phyloP scores from a whole-genome alignment of 2,329 filamentous ascomycete species.

The Cercospora beticola region DNA sequence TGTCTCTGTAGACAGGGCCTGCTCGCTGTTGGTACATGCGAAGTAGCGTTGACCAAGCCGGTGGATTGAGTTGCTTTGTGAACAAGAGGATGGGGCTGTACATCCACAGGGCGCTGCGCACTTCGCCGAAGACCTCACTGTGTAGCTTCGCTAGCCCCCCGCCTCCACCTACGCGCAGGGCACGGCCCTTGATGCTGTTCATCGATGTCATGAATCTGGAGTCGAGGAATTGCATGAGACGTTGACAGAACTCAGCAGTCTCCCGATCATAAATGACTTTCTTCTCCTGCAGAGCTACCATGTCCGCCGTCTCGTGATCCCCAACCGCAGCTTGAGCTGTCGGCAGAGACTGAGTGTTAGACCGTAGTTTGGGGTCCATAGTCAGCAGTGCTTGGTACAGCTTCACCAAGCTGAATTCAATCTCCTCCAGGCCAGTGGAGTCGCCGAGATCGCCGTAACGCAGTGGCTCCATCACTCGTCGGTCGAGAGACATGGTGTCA shows the following conservation, averaged over 20 bases:
- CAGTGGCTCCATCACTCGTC: conserved; percentile 71
- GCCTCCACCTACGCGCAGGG: conserved; percentile 38
- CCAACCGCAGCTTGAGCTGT: conserved; percentile 53
- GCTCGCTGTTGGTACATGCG: conserved; percentile 77
- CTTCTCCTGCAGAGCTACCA: conserved; percentile 93
- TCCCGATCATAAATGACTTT: conserved; percentile 83
- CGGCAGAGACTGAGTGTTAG: conserved; percentile 49
- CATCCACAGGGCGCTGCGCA: conserved; percentile 76
- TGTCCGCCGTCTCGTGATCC: conserved; percentile 74
- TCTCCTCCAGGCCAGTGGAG: conserved; percentile 67
- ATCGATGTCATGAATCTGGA: conserved; percentile 76
- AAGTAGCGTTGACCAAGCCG: conserved; percentile 78
- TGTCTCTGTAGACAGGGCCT: conserved; percentile 73
- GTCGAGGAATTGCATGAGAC: conserved; percentile 78
- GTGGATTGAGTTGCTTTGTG: conserved; percentile 75
- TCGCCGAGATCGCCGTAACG: conserved; percentile 71
- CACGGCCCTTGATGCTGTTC: conserved; percentile 49
- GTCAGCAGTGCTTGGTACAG: conserved; percentile 91
- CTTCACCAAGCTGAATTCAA: conserved; percentile 74
- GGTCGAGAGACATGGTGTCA: conserved; percentile 84
- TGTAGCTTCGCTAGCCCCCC: conserved; percentile 59
- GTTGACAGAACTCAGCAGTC: conserved; percentile 71
- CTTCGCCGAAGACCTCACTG: conserved; percentile 64
- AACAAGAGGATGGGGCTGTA: conserved; percentile 88
- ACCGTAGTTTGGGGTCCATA: conserved; percentile 78